Base-by-base conservation (phyloP, 371 early-diverging fungal genomes). In the Apophysomyces variabilis region DNA sequence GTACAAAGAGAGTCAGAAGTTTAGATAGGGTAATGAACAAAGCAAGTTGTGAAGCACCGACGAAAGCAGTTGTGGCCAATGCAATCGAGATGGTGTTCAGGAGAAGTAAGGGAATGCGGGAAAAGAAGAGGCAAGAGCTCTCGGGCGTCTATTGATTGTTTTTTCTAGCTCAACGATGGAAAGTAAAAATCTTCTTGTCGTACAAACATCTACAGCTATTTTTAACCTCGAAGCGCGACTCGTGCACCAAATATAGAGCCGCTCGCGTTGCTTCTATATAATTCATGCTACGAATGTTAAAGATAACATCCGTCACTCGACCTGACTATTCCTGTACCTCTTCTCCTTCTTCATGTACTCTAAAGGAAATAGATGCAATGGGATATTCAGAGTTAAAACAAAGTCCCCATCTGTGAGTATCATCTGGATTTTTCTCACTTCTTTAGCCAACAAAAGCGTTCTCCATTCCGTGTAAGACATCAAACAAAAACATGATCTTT, bases 71-170 rank as follows among this genome's bases (percentile, higher is more conserved):
- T 50, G 54, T 21, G 21, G 21, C 21, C 54, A 50, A 50, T 50
- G 54, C 54, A 50, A 50, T 50, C 54, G 54, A 50, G 54, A 50
- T 50, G 54, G 54, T 50, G 54, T 50, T 50, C 54, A 50, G 54
- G 54, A 50, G 54, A 50, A 50, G 54, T 50, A 50, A 50, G 54
- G 54, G 54, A 50, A 50, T 50, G 54, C 54, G 21, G 54, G 21
- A 50, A 50, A 21, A 50, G 21, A 21, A 50, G 21, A 26, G 16
- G 16, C 32, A 50, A 50, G 54, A 4, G 9, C 54, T 50, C 54
- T 21, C 54, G 54, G 5, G 21, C 54, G 54, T 50, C 54, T 50
- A 50, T 50, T 50, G 54, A 50, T 50, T 50, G 54, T 50, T 50
- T 50, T 50, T 50, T 50, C 54, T 50, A 50, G 54, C 54, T 50